These are phyloP conservation scores for Komagataella kurtzmanii DNA, from an alignment of 805 yeast species.

Conservation along the genomic window DNA sequence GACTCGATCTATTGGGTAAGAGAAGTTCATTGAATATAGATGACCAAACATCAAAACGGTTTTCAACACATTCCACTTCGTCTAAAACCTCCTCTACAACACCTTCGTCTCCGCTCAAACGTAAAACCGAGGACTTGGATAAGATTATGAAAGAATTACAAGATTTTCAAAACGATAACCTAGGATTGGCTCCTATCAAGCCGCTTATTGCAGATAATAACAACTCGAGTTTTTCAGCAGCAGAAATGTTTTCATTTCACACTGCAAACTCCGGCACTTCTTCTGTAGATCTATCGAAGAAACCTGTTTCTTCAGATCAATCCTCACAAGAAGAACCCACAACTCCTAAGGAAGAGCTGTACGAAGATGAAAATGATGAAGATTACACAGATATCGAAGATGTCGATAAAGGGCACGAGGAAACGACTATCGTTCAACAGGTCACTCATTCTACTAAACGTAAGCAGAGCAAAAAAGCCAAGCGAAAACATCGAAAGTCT, in stretches of 20 bases:
- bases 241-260: background rate
- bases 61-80: background rate
- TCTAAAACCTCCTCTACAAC: background rate
- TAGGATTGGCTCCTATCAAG: background rate
- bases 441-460: background rate
- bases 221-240: background rate
- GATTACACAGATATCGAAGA: conserved; percentile 7
- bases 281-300: background rate
- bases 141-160: background rate
- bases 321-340: background rate
- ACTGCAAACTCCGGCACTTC: background rate
- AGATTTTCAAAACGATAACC: background rate
- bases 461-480: background rate
- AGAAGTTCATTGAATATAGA: background rate
- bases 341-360: conserved; percentile 1
- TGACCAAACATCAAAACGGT: background rate
- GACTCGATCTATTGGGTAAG: background rate
- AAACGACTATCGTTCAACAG: background rate
- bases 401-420: background rate
- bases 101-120: background rate
- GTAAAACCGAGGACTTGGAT: background rate
- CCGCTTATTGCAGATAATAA: background rate
- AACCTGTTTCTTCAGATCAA: background rate
- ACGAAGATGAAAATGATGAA: conserved; percentile 3
- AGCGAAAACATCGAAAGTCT: conserved; percentile 7